phyloP scores from a whole-genome alignment of 78 protist genomes.

The Chrysochromulina parva region DNA sequence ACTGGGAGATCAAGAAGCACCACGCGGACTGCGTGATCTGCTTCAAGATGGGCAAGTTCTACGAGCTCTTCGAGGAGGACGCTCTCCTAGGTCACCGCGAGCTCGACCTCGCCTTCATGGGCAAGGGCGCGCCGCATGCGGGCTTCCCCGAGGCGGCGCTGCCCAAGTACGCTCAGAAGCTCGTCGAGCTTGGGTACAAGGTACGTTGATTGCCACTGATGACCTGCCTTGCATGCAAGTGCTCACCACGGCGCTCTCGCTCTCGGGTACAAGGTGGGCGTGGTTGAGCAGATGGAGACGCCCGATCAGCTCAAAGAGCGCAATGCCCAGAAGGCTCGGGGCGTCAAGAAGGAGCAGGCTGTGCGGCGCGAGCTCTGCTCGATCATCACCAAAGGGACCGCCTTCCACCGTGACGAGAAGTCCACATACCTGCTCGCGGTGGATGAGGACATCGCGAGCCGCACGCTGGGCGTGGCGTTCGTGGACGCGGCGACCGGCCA shows the following conservation, averaged over 20 bases:
- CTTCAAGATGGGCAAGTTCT: conserved; percentile 57
- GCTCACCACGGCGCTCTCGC: too few relatives aligned
- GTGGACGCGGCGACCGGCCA: conserved; percentile 21
- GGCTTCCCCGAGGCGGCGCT: conserved; percentile 49
- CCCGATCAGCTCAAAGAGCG: conserved; percentile 24
- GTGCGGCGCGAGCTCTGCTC: conserved; percentile 8
- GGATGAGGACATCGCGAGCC: background rate
- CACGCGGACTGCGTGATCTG: conserved; percentile 1
- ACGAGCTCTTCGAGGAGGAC: conserved; percentile 55
- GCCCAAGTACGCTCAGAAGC: conserved; percentile 26
- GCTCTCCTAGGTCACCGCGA: conserved; percentile 33
- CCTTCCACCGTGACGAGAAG: too few relatives aligned
- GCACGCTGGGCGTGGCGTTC: conserved; percentile 33
- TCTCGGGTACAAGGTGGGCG: conserved; percentile 26
- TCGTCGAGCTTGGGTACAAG: background rate
- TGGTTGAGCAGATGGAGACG: conserved; percentile 50
- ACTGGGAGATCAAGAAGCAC: conserved; percentile 34
- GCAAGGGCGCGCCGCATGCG: background rate
- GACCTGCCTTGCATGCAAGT: too few relatives aligned
- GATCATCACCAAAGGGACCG: background rate
- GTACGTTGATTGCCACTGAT: too few relatives aligned
- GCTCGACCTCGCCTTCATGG: conserved; percentile 42
- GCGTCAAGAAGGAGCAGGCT: conserved; percentile 8
- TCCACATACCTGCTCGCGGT: background rate
- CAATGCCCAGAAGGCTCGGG: background rate